Percentiles rank a stretch among this genome's conserved stretches.
Conservation (phyloP, 1,284 basidiomycete genomes). For the Cerrena zonata region DNA sequence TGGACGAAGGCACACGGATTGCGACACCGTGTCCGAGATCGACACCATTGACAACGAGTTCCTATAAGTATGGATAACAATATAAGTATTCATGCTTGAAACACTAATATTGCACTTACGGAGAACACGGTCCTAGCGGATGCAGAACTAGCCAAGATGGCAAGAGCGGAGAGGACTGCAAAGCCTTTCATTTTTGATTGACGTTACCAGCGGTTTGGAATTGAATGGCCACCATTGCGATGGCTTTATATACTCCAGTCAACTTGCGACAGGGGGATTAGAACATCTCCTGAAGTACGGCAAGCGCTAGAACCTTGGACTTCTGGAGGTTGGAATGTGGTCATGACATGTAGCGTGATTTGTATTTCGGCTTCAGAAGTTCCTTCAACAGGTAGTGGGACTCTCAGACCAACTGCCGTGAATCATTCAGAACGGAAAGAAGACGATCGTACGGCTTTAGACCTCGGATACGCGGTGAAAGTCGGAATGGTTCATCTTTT, state of each 20-base stretch:
- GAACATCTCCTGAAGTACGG: neutral
- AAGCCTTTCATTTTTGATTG: constrained; percentile 3
- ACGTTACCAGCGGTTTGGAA: neutral
- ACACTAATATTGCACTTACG: too few species aligned
- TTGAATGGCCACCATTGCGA: neutral
- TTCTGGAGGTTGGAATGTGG: neutral
- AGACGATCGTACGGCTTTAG: neutral
- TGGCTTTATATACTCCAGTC: neutral
- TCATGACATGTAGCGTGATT: neutral
- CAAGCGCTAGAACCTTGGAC: neutral
- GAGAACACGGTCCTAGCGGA: constrained; percentile 36
- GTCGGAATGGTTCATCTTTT: neutral
- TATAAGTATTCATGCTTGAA: too few species aligned
- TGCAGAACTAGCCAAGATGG: constrained; percentile 24
- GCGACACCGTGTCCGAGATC: constrained; percentile 34
- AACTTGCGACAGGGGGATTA: neutral
- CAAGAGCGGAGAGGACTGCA: constrained; percentile 14
- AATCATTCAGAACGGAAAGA: neutral
- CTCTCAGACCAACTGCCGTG: neutral
- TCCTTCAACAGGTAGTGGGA: neutral
- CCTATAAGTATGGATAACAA: too few species aligned
- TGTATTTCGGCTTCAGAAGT: neutral
- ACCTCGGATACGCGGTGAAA: neutral
- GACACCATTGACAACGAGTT: constrained; percentile 32
- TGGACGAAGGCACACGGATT: constrained; percentile 34